These are phyloP conservation scores for Neurospora tetraspora DNA, from an alignment of 495 filamentous ascomycete genomes.

Conservation along the genomic window DNA sequence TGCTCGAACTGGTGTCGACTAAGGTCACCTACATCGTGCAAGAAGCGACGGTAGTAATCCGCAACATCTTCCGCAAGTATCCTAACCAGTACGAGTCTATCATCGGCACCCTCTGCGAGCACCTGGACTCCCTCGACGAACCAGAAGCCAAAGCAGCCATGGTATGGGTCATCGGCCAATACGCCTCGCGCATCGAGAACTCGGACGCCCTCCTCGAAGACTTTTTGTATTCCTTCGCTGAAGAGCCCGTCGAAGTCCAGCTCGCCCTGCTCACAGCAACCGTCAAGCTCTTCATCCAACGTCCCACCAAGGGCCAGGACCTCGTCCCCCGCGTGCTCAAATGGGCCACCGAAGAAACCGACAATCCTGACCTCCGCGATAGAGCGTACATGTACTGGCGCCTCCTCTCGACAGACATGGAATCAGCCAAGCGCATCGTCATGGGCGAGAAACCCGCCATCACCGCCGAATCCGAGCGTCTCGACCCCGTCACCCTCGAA, in stretches of 20 bases:
- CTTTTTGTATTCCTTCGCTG: slow-evolving; percentile 84
- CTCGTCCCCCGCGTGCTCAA: slow-evolving; percentile 91
- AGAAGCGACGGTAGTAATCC: slow-evolving; percentile 95
- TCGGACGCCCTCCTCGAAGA: slow-evolving; percentile 89
- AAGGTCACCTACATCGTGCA: slow-evolving; percentile 99
- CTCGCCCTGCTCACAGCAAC: slow-evolving; percentile 93
- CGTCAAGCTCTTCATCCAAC: slow-evolving; percentile 95
- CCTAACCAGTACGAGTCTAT: slow-evolving; percentile 89
- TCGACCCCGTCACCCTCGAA: slow-evolving; percentile 75
- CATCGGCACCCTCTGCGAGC: slow-evolving; percentile 90
- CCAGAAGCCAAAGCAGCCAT: slow-evolving; percentile 83
- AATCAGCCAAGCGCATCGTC: slow-evolving; percentile 82
- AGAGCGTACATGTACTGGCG: slow-evolving; percentile 98
- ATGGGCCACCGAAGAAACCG: slow-evolving; percentile 82
- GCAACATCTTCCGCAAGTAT: slow-evolving; percentile 96
- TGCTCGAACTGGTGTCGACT: slow-evolving; percentile 87
- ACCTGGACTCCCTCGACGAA: slow-evolving; percentile 94
- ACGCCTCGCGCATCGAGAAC: slow-evolving; percentile 97
- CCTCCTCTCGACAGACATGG: slow-evolving; percentile 82
- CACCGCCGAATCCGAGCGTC: slow-evolving; percentile 79
- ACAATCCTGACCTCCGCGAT: slow-evolving; percentile 95
- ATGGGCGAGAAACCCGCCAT: slow-evolving; percentile 93
- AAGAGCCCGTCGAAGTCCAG: slow-evolving; percentile 54
- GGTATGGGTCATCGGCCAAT: slow-evolving; percentile 98
- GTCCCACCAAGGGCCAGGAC: slow-evolving; percentile 76